Conservation (phyloP, 371 early-diverging fungal genomes). For the Phascolomyces articulosus region DNA sequence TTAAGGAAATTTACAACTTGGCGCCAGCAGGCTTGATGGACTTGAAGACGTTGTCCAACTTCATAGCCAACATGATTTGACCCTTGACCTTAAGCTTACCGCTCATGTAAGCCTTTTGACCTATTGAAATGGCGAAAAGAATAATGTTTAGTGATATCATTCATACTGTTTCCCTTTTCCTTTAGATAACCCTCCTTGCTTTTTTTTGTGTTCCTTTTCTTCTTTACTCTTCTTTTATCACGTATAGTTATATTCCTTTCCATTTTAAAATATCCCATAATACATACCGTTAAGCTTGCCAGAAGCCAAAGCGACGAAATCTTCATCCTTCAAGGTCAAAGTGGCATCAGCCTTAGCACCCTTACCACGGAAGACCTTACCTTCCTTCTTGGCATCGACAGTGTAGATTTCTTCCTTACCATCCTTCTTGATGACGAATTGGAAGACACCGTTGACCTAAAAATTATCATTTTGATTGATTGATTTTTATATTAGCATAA, state of each 20-base stretch:
- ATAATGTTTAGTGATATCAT: neutral
- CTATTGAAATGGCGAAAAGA: slow-evolving; percentile 15
- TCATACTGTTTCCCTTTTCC: neutral
- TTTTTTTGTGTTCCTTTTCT: neutral
- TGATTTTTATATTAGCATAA: too few species aligned
- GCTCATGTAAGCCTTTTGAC: slow-evolving; percentile 81
- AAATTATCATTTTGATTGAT: neutral
- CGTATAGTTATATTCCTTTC: too few species aligned
- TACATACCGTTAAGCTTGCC: slow-evolving; percentile 81
- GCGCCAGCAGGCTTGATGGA: slow-evolving; percentile 41
- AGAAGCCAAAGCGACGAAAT: slow-evolving; percentile 82
- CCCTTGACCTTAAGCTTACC: slow-evolving; percentile 90
- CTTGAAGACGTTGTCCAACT: slow-evolving; percentile 73
- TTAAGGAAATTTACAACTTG: slow-evolving; percentile 47
- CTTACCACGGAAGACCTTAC: slow-evolving; percentile 64
- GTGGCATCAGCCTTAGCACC: slow-evolving; percentile 72
- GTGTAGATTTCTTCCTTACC: slow-evolving; percentile 77
- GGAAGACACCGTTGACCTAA: slow-evolving; percentile 83
- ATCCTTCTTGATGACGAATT: slow-evolving; percentile 76
- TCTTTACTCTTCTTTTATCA: neutral
- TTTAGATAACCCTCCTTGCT: neutral
- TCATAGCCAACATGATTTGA: slow-evolving; percentile 84
- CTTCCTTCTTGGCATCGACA: slow-evolving; percentile 75
- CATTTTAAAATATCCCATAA: neutral
- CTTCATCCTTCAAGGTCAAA: slow-evolving; percentile 69